Conservation (phyloP, 805 yeast genomes). For the Monosporozyma unispora region DNA sequence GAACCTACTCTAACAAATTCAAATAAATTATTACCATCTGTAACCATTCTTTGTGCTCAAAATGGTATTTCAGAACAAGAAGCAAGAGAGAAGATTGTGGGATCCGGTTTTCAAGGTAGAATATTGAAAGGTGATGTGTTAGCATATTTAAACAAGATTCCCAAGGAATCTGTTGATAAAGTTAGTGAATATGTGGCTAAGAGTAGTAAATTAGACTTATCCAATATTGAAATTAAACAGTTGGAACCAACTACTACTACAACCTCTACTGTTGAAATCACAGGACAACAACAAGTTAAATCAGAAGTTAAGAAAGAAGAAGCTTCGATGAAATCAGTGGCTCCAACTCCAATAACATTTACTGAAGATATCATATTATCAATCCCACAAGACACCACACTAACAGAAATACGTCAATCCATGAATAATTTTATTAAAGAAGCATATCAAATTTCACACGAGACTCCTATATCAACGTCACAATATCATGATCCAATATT, state of each 20-base stretch:
- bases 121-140: conserved; percentile 85
- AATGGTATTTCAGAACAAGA: conserved; percentile 59
- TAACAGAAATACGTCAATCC: conserved; percentile 24
- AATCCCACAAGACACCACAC: conserved; percentile 17
- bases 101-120: conserved; percentile 86
- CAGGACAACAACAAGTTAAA: too few species aligned
- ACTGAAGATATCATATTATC: conserved; percentile 25
- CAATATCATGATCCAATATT: conserved; percentile 51
- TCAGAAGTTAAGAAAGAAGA: neutral
- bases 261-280: conserved; percentile 5
- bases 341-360: conserved; percentile 3
- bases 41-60: conserved; percentile 50
- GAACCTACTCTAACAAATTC: conserved; percentile 8
- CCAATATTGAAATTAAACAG: conserved; percentile 43
- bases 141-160: conserved; percentile 68
- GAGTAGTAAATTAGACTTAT: conserved; percentile 59
- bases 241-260: conserved; percentile 18
- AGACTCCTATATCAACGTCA: conserved; percentile 25
- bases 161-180: conserved; percentile 42
- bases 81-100: conserved; percentile 62
- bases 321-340: neutral
- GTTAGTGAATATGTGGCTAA: conserved; percentile 49
- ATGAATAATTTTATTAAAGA: conserved; percentile 37
- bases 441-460: conserved; percentile 34
- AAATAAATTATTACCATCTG: conserved; percentile 62